A percentile compares a stretch with the other conserved stretches of the same genome.
Conservation (phyloP, 1,139 yeast genomes). For the Lodderomyces oxycetoniae region DNA sequence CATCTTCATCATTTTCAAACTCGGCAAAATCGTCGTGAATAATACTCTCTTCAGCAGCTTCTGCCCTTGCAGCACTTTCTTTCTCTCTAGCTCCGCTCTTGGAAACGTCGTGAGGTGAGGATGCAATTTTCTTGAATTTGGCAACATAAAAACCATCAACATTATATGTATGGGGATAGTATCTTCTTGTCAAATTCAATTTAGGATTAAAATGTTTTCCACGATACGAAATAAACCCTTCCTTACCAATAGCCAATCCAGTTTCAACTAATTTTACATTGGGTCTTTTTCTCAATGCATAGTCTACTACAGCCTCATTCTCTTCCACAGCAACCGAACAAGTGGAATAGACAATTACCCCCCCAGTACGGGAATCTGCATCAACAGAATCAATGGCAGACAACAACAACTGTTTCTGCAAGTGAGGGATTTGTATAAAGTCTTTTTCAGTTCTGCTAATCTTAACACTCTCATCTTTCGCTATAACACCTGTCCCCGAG, state of each 20-base stretch:
- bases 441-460: slow-evolving; percentile 93
- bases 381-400: slow-evolving; percentile 98
- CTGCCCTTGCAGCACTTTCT: slow-evolving; percentile 75
- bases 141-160: slow-evolving; percentile 99
- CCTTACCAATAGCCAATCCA: slow-evolving; percentile 92
- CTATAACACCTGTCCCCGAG: slow-evolving; percentile 99
- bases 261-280: slow-evolving; percentile 93
- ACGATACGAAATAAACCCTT: slow-evolving; percentile 88
- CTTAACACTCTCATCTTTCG: slow-evolving; percentile 94
- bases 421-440: slow-evolving; percentile 92
- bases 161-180: slow-evolving; percentile 96
- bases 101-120: slow-evolving; percentile 78
- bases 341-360: slow-evolving; percentile 92
- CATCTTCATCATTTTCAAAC: slow-evolving; percentile 75
- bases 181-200: slow-evolving; percentile 80
- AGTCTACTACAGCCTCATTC: slow-evolving; percentile 98
- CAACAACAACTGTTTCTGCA: slow-evolving; percentile 87
- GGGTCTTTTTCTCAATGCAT: slow-evolving; percentile 93
- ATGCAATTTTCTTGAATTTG: slow-evolving; percentile 84
- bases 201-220: slow-evolving; percentile 86
- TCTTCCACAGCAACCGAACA: slow-evolving; percentile 99
- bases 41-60: slow-evolving; percentile 73
- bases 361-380: slow-evolving; percentile 87
- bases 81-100: slow-evolving; percentile 89
- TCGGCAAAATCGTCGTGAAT: slow-evolving; percentile 82